A percentile compares a stretch with the other conserved stretches of the same genome.
These are phyloP conservation scores for Penicillium samsonianum DNA, from an alignment of 495 filamentous ascomycete species.

Conservation along the genomic window DNA sequence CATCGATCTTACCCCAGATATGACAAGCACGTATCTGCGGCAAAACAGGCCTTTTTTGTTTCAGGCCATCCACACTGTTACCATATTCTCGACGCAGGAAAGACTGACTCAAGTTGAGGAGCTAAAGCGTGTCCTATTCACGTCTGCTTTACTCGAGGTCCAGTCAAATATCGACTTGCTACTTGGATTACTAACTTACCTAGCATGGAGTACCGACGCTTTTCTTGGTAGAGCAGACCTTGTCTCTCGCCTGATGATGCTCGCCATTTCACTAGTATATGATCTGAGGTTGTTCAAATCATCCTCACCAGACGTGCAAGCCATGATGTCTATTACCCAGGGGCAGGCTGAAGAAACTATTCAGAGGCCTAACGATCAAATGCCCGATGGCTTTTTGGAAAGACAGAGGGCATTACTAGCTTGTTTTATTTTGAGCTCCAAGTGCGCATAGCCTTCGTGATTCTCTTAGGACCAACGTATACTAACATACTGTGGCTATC, in stretches of 20 bases:
- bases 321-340: conserved; percentile 31
- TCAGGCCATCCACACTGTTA: conserved; percentile 29
- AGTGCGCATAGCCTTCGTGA: conserved; percentile 18
- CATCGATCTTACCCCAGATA: conserved; percentile 28
- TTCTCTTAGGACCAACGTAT: neutral
- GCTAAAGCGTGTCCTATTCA: conserved; percentile 26
- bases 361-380: conserved; percentile 9
- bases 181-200: conserved; percentile 31
- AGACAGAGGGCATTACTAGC: conserved; percentile 29
- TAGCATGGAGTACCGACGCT: conserved; percentile 37
- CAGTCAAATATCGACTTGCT: conserved; percentile 33
- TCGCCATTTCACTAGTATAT: conserved; percentile 31
- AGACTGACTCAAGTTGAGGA: conserved; percentile 21
- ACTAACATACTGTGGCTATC: conserved; percentile 13
- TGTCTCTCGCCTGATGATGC: conserved; percentile 33
- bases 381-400: conserved; percentile 25
- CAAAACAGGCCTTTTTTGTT: conserved; percentile 27
- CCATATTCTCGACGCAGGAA: conserved; percentile 29
- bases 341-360: conserved; percentile 20
- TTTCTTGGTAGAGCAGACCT: conserved; percentile 34
- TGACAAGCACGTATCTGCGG: conserved; percentile 26
- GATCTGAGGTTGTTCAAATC: conserved; percentile 31
- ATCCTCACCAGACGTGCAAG: conserved; percentile 23
- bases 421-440: conserved; percentile 36
- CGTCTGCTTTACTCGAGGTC: conserved; percentile 25